A percentile compares a stretch with the other conserved stretches of the same genome.
Evolutionary conservation across 768 basidiomycete species (phyloP).

Genomic region (Rickenella mellea): DNA sequence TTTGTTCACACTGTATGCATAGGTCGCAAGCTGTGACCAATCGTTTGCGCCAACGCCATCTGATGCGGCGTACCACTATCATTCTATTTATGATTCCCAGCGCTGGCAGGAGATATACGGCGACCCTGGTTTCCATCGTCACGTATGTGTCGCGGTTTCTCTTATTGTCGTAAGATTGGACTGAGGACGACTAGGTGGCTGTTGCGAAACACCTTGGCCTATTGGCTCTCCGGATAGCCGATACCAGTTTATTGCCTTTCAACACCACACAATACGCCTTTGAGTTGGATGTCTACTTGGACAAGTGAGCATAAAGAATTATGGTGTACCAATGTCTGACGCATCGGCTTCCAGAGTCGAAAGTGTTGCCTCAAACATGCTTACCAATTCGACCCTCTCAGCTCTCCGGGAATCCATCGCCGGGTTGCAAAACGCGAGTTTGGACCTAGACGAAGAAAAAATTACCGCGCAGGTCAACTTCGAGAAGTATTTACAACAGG

Average conservation of each 20-base stretch:
- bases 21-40: slow-evolving; percentile 26
- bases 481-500: not conserved
- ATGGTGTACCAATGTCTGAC: not conserved
- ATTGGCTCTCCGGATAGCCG: slow-evolving; percentile 48
- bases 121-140: slow-evolving; percentile 67
- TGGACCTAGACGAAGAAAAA: not conserved
- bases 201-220: slow-evolving; percentile 62
- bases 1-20: not conserved
- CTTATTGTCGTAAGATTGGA: not conserved
- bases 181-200: slow-evolving; percentile 49
- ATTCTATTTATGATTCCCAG: slow-evolving; percentile 63
- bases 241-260: slow-evolving; percentile 58
- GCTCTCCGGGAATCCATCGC: not conserved
- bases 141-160: slow-evolving; percentile 39
- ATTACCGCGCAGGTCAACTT: not conserved
- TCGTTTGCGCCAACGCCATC: slow-evolving; percentile 24
- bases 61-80: slow-evolving; percentile 70
- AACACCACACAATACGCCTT: slow-evolving; percentile 71
- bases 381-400: not conserved
- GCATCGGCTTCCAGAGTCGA: slow-evolving; percentile 11
- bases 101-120: slow-evolving; percentile 67
- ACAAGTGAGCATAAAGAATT: slow-evolving; percentile 31
- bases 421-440: not conserved
- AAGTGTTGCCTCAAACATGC: slow-evolving; percentile 10
- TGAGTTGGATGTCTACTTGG: slow-evolving; percentile 55